These are phyloP conservation scores for Petasospora fabianii DNA, from an alignment of 1,139 yeast species.

Conservation along the genomic window DNA sequence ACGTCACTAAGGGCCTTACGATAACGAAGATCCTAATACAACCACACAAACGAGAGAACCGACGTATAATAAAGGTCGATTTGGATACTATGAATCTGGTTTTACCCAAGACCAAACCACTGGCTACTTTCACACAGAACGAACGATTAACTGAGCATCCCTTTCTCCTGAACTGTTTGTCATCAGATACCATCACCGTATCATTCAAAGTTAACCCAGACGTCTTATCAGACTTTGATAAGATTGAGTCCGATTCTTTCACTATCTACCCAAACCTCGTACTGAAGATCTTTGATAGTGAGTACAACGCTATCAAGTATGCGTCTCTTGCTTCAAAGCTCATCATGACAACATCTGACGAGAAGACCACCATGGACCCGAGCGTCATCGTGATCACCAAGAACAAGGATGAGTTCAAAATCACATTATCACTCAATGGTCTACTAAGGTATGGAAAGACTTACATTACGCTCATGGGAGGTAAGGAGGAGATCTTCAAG, in stretches of 20 bases:
- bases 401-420: slow-evolving; percentile 5
- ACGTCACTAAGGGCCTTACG: slow-evolving; percentile 2
- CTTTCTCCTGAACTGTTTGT: slow-evolving; percentile 7
- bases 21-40: slow-evolving; percentile 6
- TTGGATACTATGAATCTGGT: not conserved
- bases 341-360: slow-evolving; percentile 2
- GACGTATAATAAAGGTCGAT: slow-evolving; percentile 6
- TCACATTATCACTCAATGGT: slow-evolving; percentile 1
- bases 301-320: slow-evolving; percentile 1
- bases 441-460: slow-evolving; percentile 10
- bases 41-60: not conserved
- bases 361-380: slow-evolving; percentile 12
- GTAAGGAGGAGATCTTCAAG: slow-evolving; percentile 8
- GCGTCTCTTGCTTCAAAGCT: slow-evolving; percentile 6
- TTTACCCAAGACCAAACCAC: slow-evolving; percentile 7
- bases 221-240: not conserved
- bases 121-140: slow-evolving; percentile 13
- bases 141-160: slow-evolving; percentile 4
- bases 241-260: not conserved
- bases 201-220: slow-evolving; percentile 1
- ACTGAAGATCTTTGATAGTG: slow-evolving; percentile 5
- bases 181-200: slow-evolving; percentile 9
- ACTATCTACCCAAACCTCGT: slow-evolving; percentile 1
- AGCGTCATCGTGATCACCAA: slow-evolving; percentile 7
- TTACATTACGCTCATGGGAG: slow-evolving; percentile 10